These are phyloP conservation scores for Penicillium pancosmium DNA, from an alignment of 495 filamentous ascomycete genomes.

Conservation along the genomic window DNA sequence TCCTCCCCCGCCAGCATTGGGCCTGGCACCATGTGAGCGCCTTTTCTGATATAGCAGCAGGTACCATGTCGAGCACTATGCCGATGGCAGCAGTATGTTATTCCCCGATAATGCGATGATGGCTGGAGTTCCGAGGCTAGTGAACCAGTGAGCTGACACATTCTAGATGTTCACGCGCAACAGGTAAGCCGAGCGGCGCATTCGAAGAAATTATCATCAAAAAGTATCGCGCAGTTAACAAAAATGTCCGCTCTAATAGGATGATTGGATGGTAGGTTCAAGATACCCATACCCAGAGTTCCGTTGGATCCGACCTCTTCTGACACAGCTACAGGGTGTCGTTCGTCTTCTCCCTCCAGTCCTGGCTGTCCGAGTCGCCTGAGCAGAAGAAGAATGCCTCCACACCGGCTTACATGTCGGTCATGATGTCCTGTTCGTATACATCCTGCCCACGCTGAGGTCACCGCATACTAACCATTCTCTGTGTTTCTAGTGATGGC, in stretches of 20 bases:
- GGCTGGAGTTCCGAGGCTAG: conserved; percentile 2
- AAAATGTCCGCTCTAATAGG: conserved; percentile 31
- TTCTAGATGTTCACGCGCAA: conserved; percentile 84
- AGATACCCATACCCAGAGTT: background rate
- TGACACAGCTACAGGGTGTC: conserved; percentile 62
- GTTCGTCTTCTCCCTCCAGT: conserved; percentile 81
- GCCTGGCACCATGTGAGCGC: background rate
- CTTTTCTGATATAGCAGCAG: conserved; percentile 33
- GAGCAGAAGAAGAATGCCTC: conserved; percentile 66
- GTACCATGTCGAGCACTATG: conserved; percentile 78
- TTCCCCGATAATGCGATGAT: background rate
- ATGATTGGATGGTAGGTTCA: conserved; percentile 76
- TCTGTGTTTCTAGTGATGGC: conserved; percentile 64
- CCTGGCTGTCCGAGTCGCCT: conserved; percentile 82
- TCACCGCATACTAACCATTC: conserved; percentile 18
- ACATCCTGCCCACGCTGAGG: background rate
- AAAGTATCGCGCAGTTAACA: conserved; percentile 14
- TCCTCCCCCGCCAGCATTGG: background rate
- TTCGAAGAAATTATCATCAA: background rate
- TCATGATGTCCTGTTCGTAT: conserved; percentile 80
- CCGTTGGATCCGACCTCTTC: conserved; percentile 1
- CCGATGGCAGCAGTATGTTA: conserved; percentile 85
- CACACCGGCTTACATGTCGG: conserved; percentile 82
- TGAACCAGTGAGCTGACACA: conserved; percentile 22
- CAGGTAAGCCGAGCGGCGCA: conserved; percentile 56